Conservation (phyloP, 371 early-diverging fungal species). For the Mortierella sp. region DNA sequence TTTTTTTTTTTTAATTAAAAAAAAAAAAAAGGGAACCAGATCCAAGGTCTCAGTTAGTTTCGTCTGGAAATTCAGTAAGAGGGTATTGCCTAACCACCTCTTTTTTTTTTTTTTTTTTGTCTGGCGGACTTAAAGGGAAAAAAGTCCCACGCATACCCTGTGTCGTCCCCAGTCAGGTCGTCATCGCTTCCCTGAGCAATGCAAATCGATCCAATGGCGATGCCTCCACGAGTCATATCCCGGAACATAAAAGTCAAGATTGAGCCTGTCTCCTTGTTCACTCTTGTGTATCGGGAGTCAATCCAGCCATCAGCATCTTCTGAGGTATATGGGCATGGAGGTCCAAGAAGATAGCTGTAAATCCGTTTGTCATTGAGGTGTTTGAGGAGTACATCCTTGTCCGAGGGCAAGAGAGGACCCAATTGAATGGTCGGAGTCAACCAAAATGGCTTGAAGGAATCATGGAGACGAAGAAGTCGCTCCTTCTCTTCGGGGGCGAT, state of each 20-base stretch:
- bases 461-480: conserved; percentile 15
- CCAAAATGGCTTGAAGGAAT: conserved; percentile 32
- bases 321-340: conserved; percentile 33
- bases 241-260: conserved; percentile 16
- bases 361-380: conserved; percentile 32
- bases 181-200: conserved; percentile 26
- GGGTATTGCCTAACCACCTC: no score
- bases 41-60: no score
- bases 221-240: conserved; percentile 37
- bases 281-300: conserved; percentile 11
- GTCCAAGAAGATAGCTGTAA: conserved; percentile 23
- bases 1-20: conserved; percentile 13
- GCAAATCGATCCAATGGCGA: conserved; percentile 20
- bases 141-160: conserved; percentile 29
- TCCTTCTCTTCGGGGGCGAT: conserved; percentile 25
- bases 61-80: no score
- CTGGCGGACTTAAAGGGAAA: neutral
- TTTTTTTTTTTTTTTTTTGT: neutral
- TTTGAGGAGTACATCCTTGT: conserved; percentile 18
- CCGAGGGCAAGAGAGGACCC: conserved; percentile 26
- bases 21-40: no score
- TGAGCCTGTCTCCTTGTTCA: conserved; percentile 20
- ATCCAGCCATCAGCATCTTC: conserved; percentile 36
- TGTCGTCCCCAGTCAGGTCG: conserved; percentile 29
- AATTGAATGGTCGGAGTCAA: conserved; percentile 45